These are phyloP conservation scores for Pelargonium myrrhifolium DNA, from an alignment of 441 rosid species.

Conservation along the genomic window DNA sequence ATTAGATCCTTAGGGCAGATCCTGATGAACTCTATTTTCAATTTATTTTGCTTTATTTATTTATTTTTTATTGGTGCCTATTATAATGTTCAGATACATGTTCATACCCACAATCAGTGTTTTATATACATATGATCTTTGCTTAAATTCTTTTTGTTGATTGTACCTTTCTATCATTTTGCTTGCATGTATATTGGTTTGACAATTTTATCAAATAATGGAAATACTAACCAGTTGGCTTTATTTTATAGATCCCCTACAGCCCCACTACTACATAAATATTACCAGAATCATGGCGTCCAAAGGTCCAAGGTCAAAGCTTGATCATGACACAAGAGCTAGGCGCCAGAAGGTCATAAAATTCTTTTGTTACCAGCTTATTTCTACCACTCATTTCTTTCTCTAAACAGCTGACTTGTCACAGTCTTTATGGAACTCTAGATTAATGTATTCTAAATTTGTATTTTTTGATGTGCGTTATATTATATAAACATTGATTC, in stretches of 20 bases:
- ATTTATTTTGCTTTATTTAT: background rate
- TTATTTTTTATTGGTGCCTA: background rate
- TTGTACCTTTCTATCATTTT: background rate
- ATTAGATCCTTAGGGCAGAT: background rate
- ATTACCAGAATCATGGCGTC: conserved; percentile 40
- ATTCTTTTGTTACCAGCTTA: background rate
- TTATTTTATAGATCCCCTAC: conserved; percentile 17
- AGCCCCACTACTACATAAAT: conserved; percentile 21
- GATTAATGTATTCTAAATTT: background rate
- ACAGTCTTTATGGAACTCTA: conserved; percentile 1
- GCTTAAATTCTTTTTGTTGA: background rate
- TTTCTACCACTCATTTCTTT: background rate
- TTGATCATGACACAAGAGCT: conserved; percentile 71
- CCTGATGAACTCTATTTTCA: background rate
- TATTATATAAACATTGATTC: background rate
- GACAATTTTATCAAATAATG: background rate
- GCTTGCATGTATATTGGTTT: background rate
- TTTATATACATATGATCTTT: background rate
- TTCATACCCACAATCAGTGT: background rate
- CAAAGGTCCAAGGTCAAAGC: conserved; percentile 66
- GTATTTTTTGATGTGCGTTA: background rate
- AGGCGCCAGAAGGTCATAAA: conserved; percentile 70
- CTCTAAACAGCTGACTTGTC: background rate
- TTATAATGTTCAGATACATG: background rate
- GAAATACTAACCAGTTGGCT: background rate